phyloP scores from a whole-genome alignment of 2,329 filamentous ascomycete species.

The Paramyrothecium sp. region DNA sequence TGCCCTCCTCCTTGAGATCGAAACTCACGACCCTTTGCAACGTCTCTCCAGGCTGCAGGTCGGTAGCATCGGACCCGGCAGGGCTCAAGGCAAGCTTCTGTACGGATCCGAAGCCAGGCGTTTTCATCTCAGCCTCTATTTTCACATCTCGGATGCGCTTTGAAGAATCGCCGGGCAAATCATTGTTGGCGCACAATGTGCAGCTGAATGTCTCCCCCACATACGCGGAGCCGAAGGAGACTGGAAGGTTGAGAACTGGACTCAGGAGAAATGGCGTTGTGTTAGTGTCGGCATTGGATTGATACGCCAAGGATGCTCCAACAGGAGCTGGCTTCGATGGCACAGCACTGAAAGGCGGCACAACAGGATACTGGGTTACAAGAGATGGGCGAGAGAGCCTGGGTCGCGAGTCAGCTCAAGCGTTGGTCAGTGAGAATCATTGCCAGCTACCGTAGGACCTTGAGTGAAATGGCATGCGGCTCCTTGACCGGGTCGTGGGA shows the following conservation, averaged over 20 bases:
- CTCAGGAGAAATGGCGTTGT: conserved; percentile 57
- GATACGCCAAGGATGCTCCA: conserved; percentile 74
- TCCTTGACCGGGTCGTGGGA: conserved; percentile 64
- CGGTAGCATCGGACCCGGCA: conserved; percentile 20
- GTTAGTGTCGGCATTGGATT: conserved; percentile 40
- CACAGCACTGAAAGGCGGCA: conserved; percentile 45
- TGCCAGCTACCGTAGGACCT: conserved; percentile 62
- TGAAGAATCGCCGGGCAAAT: conserved; percentile 37
- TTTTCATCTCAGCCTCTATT: conserved; percentile 94
- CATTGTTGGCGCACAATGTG: conserved; percentile 94
- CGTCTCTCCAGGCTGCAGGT: conserved; percentile 63
- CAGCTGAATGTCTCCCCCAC: conserved; percentile 95
- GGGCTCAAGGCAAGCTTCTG: conserved; percentile 64
- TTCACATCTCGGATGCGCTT: conserved; percentile 71
- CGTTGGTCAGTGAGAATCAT: background rate
- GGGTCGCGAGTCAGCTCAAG: conserved; percentile 3
- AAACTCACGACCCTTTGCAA: conserved; percentile 81
- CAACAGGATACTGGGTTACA: conserved; percentile 66
- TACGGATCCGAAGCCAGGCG: conserved; percentile 59
- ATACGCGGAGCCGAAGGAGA: conserved; percentile 90
- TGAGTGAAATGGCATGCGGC: conserved; percentile 75
- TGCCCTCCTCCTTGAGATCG: conserved; percentile 90
- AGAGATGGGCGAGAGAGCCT: conserved; percentile 83
- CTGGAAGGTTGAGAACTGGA: conserved; percentile 76
- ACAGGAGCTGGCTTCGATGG: conserved; percentile 35